Conservation (phyloP, 176 grass and related monocot genomes). For the Oropetium thomaeum region DNA sequence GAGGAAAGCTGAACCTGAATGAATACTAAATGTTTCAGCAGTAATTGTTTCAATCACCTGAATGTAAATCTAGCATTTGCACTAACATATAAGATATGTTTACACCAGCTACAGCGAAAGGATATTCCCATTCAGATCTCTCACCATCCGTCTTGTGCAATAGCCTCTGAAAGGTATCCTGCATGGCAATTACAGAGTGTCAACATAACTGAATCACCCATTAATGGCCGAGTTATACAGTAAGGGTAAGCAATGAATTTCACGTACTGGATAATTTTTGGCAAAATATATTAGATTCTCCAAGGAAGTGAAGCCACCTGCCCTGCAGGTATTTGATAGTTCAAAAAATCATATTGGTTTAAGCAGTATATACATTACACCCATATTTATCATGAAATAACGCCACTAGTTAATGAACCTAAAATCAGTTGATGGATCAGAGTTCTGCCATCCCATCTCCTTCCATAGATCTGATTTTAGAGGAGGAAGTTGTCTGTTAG, state of each 20-base stretch:
- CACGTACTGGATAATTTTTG: constrained; percentile 61
- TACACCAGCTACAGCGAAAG: constrained; percentile 65
- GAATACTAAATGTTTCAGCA: not conserved
- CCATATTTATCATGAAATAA: constrained; percentile 27
- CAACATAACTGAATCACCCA: constrained; percentile 17
- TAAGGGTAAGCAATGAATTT: constrained; percentile 12
- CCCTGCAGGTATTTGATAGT: constrained; percentile 38
- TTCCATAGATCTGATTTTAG: constrained; percentile 89
- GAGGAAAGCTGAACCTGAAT: not conserved
- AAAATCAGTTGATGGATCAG: constrained; percentile 81
- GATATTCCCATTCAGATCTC: constrained; percentile 76
- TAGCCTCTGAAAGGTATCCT: constrained; percentile 72
- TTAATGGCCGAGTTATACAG: not conserved
- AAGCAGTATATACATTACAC: constrained; percentile 3
- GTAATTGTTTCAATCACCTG: constrained; percentile 40
- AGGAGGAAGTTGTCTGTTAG: constrained; percentile 63
- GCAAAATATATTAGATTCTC: constrained; percentile 79
- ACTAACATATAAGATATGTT: constrained; percentile 72
- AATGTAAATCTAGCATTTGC: constrained; percentile 70
- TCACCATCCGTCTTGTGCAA: constrained; percentile 58
- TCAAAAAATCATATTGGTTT: constrained; percentile 2
- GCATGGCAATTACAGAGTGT: constrained; percentile 26
- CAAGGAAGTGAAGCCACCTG: constrained; percentile 68
- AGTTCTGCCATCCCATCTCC: constrained; percentile 94
- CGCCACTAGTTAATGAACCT: constrained; percentile 50